These are phyloP conservation scores for Cadophora gregata DNA, from an alignment of 2,329 filamentous ascomycete genomes.

Conservation along the genomic window DNA sequence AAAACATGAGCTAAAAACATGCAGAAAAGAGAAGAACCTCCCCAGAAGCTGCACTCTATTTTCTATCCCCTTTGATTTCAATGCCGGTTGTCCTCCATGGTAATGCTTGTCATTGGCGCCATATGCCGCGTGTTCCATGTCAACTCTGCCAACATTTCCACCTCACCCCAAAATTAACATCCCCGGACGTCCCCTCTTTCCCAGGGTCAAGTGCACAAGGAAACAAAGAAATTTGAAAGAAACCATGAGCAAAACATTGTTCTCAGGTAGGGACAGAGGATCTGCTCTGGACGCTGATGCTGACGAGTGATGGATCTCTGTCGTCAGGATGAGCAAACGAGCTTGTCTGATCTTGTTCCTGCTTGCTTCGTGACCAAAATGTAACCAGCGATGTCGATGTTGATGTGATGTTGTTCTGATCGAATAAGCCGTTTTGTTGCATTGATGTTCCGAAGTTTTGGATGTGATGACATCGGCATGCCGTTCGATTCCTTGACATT, in stretches of 20 bases:
- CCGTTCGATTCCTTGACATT: conserved; percentile 44
- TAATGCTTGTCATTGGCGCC: conserved; percentile 18
- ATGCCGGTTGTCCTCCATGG: conserved; percentile 19
- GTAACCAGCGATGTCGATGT: conserved; percentile 35
- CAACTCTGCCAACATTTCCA: conserved; percentile 3
- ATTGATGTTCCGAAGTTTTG: conserved; percentile 36
- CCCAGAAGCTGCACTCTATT: conserved; percentile 43
- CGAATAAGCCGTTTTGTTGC: conserved; percentile 34
- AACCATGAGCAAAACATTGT: conserved; percentile 38
- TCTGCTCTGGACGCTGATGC: conserved; percentile 40
- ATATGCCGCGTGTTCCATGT: conserved; percentile 27
- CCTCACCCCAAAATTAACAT: conserved; percentile 27
- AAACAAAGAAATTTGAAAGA: conserved; percentile 36
- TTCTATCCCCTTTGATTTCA: conserved; percentile 31
- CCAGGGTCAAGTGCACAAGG: conserved; percentile 34
- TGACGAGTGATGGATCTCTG: conserved; percentile 27
- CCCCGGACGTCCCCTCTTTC: conserved; percentile 39
- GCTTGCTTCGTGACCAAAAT: conserved; percentile 37
- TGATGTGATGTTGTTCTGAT: conserved; percentile 26
- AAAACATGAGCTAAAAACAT: conserved; percentile 30
- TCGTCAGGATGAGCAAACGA: conserved; percentile 37
- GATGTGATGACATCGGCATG: conserved; percentile 45
- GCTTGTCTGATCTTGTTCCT: conserved; percentile 41
- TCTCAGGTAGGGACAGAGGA: conserved; percentile 36
- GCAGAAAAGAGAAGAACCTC: conserved; percentile 40